phyloP scores from a whole-genome alignment of 83 land plant species.

The Diphasiastrum complanatum region DNA sequence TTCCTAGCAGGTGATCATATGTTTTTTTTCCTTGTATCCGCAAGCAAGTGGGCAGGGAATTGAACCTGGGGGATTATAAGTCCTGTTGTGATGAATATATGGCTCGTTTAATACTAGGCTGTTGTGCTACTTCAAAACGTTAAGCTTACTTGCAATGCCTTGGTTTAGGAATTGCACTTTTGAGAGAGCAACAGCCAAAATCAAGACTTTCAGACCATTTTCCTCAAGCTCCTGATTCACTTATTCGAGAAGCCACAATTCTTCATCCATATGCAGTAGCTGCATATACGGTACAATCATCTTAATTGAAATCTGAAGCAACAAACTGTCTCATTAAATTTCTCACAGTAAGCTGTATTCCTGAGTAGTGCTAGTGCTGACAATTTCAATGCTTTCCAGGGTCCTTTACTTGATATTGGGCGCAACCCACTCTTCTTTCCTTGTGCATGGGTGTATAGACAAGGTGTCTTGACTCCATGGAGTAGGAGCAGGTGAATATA shows the following conservation, averaged over 20 bases:
- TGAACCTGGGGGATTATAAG: too few species aligned
- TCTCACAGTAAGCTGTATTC: neutral
- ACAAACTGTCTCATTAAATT: neutral
- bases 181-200: slow-evolving; percentile 38
- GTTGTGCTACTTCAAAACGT: too few species aligned
- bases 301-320: neutral
- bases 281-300: slow-evolving; percentile 68
- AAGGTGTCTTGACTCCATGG: slow-evolving; percentile 77
- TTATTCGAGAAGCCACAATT: slow-evolving; percentile 46
- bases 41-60: too few species aligned
- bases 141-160: neutral
- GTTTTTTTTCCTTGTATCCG: neutral
- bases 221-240: slow-evolving; percentile 44
- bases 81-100: too few species aligned
- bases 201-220: slow-evolving; percentile 20
- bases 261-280: slow-evolving; percentile 91
- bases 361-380: neutral
- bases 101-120: too few species aligned
- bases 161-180: slow-evolving; percentile 64
- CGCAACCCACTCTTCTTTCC: slow-evolving; percentile 72
- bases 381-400: too few species aligned
- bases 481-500: slow-evolving; percentile 62
- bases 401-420: slow-evolving; percentile 77
- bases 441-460: slow-evolving; percentile 81
- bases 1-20: slow-evolving; percentile 82